Evolutionary conservation across 2,329 filamentous ascomycete species (phyloP).

Genomic region (Fusarium nurragi): DNA sequence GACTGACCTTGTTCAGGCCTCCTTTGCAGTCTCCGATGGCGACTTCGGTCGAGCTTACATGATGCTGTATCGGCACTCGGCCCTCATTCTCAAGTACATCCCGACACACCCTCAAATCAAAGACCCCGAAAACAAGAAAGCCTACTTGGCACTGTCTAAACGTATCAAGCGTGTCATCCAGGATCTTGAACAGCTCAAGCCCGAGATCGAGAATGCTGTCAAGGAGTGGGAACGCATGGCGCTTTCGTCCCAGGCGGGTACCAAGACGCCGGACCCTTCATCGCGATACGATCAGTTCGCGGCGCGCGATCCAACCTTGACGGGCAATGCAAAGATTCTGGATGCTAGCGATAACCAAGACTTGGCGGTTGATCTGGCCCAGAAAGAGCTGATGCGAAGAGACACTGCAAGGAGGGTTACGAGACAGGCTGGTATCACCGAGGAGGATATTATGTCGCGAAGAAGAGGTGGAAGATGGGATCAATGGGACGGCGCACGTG

Average conservation of each 20-base stretch:
- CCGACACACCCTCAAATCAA: slow-evolving; percentile 79
- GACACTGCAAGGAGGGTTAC: slow-evolving; percentile 68
- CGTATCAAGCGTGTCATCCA: slow-evolving; percentile 68
- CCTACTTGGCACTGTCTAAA: slow-evolving; percentile 63
- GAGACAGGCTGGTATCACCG: slow-evolving; percentile 65
- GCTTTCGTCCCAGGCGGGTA: slow-evolving; percentile 48
- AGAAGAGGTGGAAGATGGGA: slow-evolving; percentile 58
- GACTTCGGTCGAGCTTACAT: slow-evolving; percentile 91
- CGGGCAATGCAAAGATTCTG: slow-evolving; percentile 66
- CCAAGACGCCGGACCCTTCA: slow-evolving; percentile 28
- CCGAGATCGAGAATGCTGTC: slow-evolving; percentile 76
- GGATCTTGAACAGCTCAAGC: slow-evolving; percentile 81
- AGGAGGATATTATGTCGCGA: slow-evolving; percentile 66
- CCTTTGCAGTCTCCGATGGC: slow-evolving; percentile 84
- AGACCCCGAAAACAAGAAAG: slow-evolving; percentile 69
- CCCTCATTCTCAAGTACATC: slow-evolving; percentile 81
- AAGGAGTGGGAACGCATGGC: slow-evolving; percentile 71
- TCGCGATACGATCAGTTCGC: slow-evolving; percentile 59
- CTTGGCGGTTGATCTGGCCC: slow-evolving; percentile 79
- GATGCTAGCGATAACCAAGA: slow-evolving; percentile 77
- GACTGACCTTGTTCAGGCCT: slow-evolving; percentile 65
- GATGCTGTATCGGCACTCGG: slow-evolving; percentile 87
- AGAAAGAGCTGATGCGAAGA: slow-evolving; percentile 74
- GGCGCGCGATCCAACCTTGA: slow-evolving; percentile 69
- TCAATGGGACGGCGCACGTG: slow-evolving; percentile 47